A percentile compares a stretch with the other conserved stretches of the same genome.
Evolutionary conservation across 352 stramenopile genomes (phyloP).

Genomic region (Globisporangium nagaii): DNA sequence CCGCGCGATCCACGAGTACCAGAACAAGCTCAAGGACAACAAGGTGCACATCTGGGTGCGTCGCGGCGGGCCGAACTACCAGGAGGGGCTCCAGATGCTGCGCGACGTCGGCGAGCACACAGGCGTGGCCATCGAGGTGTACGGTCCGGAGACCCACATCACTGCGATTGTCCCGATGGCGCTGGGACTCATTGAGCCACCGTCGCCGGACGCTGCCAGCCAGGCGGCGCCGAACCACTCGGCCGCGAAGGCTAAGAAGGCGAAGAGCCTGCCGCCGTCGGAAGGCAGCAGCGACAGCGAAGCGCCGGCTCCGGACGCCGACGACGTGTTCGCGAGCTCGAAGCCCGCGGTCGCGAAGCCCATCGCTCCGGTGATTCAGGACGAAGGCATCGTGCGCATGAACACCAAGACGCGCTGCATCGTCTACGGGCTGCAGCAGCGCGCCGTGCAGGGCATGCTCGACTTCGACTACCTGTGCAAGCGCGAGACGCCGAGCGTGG

Average conservation of each 20-base stretch:
- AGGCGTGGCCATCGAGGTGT: constrained; percentile 92
- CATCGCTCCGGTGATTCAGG: constrained; percentile 53
- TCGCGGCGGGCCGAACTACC: constrained; percentile 95
- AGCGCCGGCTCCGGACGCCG: constrained; percentile 3
- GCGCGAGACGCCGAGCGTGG: constrained; percentile 91
- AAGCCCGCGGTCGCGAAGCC: constrained; percentile 26
- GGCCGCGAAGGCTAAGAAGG: constrained; percentile 16
- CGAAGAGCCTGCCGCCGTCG: constrained; percentile 6
- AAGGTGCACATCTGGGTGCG: constrained; percentile 94
- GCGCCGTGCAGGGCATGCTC: constrained; percentile 95
- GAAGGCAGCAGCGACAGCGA: constrained; percentile 33
- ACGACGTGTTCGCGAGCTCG: constrained; percentile 17
- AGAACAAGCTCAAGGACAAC: constrained; percentile 88
- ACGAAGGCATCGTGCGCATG: constrained; percentile 84
- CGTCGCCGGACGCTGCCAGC: constrained; percentile 12
- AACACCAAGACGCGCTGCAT: constrained; percentile 88
- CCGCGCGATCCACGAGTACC: constrained; percentile 89
- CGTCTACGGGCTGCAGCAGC: constrained; percentile 94
- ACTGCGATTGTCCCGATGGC: constrained; percentile 93
- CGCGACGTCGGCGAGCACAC: constrained; percentile 85
- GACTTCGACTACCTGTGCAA: constrained; percentile 99
- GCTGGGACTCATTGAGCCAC: constrained; percentile 83
- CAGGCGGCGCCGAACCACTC: constrained; percentile 15
- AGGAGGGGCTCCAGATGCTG: constrained; percentile 94
- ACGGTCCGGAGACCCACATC: constrained; percentile 95